Evolutionary conservation across 257 asterid genomes (phyloP).

Genomic region (Apocynum venetum): DNA sequence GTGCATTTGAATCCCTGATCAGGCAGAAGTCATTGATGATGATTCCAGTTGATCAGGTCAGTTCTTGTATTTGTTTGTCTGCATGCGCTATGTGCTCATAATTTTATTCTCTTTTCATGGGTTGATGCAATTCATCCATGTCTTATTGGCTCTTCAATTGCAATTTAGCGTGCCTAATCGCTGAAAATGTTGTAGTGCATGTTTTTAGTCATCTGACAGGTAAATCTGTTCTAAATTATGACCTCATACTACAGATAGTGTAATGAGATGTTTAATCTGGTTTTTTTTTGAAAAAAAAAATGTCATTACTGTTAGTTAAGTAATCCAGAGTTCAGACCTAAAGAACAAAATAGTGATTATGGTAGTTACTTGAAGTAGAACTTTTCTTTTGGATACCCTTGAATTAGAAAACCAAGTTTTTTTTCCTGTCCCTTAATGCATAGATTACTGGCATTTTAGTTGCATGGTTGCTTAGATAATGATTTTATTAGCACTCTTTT

Average conservation of each 20-base stretch:
- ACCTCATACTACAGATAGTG: background rate
- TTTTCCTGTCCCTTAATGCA: background rate
- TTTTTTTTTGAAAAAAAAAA: background rate
- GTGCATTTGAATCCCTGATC: constrained; percentile 87
- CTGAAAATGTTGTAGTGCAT: background rate
- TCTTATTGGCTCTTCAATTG: background rate
- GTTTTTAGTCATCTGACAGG: background rate
- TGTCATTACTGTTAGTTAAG: background rate
- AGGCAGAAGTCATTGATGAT: constrained; percentile 94
- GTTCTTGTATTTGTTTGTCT: constrained; percentile 16
- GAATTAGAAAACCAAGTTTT: background rate
- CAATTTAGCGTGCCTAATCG: background rate
- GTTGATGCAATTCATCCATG: background rate
- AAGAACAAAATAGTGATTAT: background rate
- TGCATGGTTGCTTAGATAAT: background rate
- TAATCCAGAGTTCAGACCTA: background rate
- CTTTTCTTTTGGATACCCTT: too few relatives aligned
- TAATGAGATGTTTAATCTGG: background rate
- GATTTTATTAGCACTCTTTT: background rate
- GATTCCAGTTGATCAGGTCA: constrained; percentile 81
- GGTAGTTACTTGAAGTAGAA: too few relatives aligned
- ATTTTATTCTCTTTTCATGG: background rate
- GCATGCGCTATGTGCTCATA: background rate
- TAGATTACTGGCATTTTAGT: background rate
- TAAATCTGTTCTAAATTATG: background rate